A percentile compares a stretch with the other conserved stretches of the same genome.
Evolutionary conservation across 176 grass and related monocot species (phyloP).

Genomic region (Oryza officinalis): DNA sequence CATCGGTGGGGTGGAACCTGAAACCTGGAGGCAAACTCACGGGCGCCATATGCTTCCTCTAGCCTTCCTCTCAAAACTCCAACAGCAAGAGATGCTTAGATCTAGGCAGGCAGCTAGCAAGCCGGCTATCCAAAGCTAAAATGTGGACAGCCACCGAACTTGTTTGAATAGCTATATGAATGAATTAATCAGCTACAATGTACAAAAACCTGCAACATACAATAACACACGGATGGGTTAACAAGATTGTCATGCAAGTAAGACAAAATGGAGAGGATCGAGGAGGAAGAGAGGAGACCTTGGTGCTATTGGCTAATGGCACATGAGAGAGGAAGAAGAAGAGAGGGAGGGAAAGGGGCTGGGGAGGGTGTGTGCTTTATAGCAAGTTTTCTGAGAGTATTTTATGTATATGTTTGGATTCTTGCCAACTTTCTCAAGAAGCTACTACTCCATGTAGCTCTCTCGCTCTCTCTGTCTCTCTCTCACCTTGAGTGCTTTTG

Average conservation of each 20-base stretch:
- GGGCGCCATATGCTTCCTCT: slow-evolving; percentile 60
- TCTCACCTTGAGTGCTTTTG: slow-evolving; percentile 40
- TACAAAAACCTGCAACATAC: slow-evolving; percentile 58
- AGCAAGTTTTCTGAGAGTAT: slow-evolving; percentile 38
- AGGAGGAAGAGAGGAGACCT: slow-evolving; percentile 38
- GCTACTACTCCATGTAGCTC: slow-evolving; percentile 18
- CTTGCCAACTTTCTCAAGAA: slow-evolving; percentile 63
- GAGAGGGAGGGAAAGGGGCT: slow-evolving; percentile 62
- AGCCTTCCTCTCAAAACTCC: slow-evolving; percentile 34
- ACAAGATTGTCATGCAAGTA: slow-evolving; percentile 28
- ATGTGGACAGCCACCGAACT: slow-evolving; percentile 46
- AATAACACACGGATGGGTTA: slow-evolving; percentile 30
- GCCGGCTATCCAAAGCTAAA: slow-evolving; percentile 54
- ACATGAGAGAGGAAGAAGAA: slow-evolving; percentile 40
- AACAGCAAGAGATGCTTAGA: slow-evolving; percentile 31
- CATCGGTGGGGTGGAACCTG: slow-evolving; percentile 90
- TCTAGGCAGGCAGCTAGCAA: slow-evolving; percentile 18
- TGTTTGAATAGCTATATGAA: slow-evolving; percentile 43
- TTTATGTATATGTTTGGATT: slow-evolving; percentile 48
- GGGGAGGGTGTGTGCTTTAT: slow-evolving; percentile 57
- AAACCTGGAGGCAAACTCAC: slow-evolving; percentile 94
- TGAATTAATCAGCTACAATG: slow-evolving; percentile 52
- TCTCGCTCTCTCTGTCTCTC: background rate
- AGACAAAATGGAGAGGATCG: slow-evolving; percentile 24
- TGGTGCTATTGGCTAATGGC: slow-evolving; percentile 53